Base-by-base conservation (phyloP, 2,329 filamentous ascomycete genomes). In the Monosporascus sp. region DNA sequence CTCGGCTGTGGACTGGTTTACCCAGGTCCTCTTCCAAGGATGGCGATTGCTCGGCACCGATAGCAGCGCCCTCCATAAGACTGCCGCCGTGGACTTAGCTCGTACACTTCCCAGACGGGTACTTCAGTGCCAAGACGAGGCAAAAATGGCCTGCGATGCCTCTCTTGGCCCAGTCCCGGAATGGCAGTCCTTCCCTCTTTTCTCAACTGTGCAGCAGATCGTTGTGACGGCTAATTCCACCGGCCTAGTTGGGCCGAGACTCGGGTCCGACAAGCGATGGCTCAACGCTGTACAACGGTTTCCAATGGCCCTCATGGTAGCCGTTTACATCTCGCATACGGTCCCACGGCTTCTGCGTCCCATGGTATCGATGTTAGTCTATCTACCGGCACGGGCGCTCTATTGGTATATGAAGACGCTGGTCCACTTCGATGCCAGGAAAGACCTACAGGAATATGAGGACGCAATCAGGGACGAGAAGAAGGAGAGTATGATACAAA, bases 11-110 rank as follows among this genome's bases (percentile, higher is more conserved):
- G 53, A 53, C n/a, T 60, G 37, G 27, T 56, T 59, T 24, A 50
- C 49, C 11, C 45, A 50, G 8, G 20, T 27, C 6, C 41, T 51
- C 24, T 58, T 48, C 48, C 51, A 54, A 17, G 57, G 55, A 3
- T 61, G 53, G 53, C 20, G 22, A 4, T 54, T 59, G 20, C 50
- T 61, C 9, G 59, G 57, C 11, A 50, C 22, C 26, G 52, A 61
- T 8, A 54, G 37, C 5, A 43, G 53, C 37, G 52, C 54, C 4
- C 38, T 56, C 6, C 53, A 55, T 16, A 51, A 52, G 19, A 46
- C 49, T 3, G 38, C 60, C 16, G 38, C 35, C 7, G 51, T 52
- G 8, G 59, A 61, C 19, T 48, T 61, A 2, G 24, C 56, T 14
- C 59, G 59, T 9, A 26, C 55, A 4, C 9, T 61, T 24, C 55